Base-by-base conservation (phyloP, 208 protist species). In the Phytomonas sp. region DNA sequence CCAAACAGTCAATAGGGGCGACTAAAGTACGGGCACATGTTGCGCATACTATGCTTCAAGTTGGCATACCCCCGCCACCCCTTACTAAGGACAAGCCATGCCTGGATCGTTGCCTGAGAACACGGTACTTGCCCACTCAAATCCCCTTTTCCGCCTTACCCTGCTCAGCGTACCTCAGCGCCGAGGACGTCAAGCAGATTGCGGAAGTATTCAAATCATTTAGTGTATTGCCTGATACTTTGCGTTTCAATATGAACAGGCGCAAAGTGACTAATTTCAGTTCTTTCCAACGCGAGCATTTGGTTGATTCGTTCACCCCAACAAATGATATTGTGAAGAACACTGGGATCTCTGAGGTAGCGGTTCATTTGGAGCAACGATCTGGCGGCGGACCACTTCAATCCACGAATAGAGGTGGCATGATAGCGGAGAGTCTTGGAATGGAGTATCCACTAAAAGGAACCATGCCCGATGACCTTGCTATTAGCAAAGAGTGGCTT, bases 101-200 rank as follows among this genome's bases (percentile, higher is more conserved):
- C 29, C 69, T 85, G n/a, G 83, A 81, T 64, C 83, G 80, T 19
- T 85, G 84, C 64, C 76, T 91, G 60, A 70, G 80, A 56, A 84
- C 80, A 4, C 86, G 89, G 29, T 94, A 94, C 75, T 73, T 91
- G 60, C 87, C 89, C 0, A 80, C 81, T 26, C 86, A 94, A 63
- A 74, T 88, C 2, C 80, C 87, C 10, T 84, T 88, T 31, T 80
- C 81, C 12, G 71, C 81, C n/a, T 70, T 91, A 0, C 74, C 80
- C 6, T 94, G 86, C 67, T 72, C 79, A 8, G 61, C 69, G 19
- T 80, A 83, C 66, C 66, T 94, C n/a, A 74, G 75, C 42, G 81
- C 73, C 0, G 69, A 78, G 26, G 80, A 94, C 60, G 73, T 94
- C 7, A 71, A 63, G 49, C 61, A 71, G 67, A 74, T 90, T 11